Conservation (phyloP, 2,329 filamentous ascomycete genomes). For the Penicillium palitans region DNA sequence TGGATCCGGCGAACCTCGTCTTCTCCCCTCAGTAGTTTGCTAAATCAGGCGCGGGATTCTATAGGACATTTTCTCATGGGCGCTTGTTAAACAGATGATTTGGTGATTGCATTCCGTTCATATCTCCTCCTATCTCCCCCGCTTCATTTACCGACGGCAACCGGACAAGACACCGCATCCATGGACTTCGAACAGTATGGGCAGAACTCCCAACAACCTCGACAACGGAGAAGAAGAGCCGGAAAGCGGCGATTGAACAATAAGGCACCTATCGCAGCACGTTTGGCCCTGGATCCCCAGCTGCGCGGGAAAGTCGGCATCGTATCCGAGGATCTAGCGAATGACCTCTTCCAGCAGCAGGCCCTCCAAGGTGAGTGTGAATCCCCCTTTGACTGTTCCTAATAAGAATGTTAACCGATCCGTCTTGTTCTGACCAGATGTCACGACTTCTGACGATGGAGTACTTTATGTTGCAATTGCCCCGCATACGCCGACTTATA, state of each 20-base stretch:
- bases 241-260: conserved; percentile 51
- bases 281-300: conserved; percentile 80
- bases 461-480: conserved; percentile 49
- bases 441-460: conserved; percentile 29
- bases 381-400: background rate
- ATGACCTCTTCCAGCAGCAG: conserved; percentile 69
- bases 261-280: conserved; percentile 74
- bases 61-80: conserved; percentile 8
- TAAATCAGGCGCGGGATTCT: conserved; percentile 1
- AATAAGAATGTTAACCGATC: conserved; percentile 9
- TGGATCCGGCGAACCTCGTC: conserved; percentile 23
- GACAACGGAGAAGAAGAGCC: conserved; percentile 52
- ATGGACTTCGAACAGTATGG: conserved; percentile 48
- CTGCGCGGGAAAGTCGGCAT: conserved; percentile 83
- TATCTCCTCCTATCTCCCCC: background rate
- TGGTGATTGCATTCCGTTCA: conserved; percentile 23
- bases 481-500: conserved; percentile 45
- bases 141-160: conserved; percentile 26
- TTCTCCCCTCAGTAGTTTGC: conserved; percentile 11
- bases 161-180: conserved; percentile 16
- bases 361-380: conserved; percentile 51
- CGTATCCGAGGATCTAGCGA: conserved; percentile 81
- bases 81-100: background rate
- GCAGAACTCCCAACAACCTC: conserved; percentile 48
- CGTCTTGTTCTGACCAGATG: conserved; percentile 13